Conservation (phyloP, 345 rosid genomes). For the Hibiscus mutabilis region DNA sequence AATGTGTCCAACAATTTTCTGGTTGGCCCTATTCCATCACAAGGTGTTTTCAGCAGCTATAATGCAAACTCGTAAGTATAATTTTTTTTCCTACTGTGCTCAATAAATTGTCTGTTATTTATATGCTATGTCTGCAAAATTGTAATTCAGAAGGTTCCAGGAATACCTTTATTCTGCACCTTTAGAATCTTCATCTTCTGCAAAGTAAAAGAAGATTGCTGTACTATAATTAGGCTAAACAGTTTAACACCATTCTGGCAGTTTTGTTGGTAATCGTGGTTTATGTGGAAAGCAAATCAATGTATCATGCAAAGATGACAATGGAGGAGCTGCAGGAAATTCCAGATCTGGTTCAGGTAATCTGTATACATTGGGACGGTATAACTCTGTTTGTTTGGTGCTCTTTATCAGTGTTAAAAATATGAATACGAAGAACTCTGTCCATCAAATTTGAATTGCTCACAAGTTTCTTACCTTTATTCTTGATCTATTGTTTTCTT, state of each 20-base stretch:
- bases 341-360: constrained; percentile 46
- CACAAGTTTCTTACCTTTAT: neutral
- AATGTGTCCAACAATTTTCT: constrained; percentile 89
- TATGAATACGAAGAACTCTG: neutral
- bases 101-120: neutral
- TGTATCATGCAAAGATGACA: constrained; percentile 45
- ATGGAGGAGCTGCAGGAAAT: constrained; percentile 41
- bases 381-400: constrained; percentile 6
- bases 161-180: neutral
- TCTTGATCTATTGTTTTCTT: neutral
- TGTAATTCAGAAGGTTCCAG: neutral
- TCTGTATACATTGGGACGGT: neutral
- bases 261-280: constrained; percentile 69
- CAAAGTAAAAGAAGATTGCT: constrained; percentile 9
- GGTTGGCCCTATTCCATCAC: constrained; percentile 71
- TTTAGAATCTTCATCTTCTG: neutral
- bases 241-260: constrained; percentile 20
- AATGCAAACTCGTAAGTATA: constrained; percentile 65
- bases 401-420: neutral
- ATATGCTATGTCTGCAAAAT: neutral
- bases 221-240: neutral
- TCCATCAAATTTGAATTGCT: neutral
- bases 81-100: neutral
- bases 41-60: constrained; percentile 54
- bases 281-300: constrained; percentile 86